Base-by-base conservation (phyloP, 192 early-diverging fungal genomes). In the Gigaspora rosea region DNA sequence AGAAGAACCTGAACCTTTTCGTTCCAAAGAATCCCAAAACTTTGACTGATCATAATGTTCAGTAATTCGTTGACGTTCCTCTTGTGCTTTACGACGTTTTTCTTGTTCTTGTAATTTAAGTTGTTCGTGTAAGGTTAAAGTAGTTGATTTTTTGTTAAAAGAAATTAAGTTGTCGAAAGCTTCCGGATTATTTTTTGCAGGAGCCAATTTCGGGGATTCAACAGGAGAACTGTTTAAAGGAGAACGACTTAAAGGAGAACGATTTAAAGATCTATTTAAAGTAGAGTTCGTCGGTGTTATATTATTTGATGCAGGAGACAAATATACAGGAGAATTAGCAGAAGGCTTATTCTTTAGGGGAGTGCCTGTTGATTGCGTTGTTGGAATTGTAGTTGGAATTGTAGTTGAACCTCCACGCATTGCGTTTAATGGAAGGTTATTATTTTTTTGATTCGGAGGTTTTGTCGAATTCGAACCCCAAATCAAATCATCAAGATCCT, bases 11-110 rank as follows among this genome's bases (percentile, higher is more conserved):
- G 47, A 52, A 35, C 69, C 18, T 20, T 66, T 66, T 48, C 36
- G 5, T 66, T 66, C 64, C n/a, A 66, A 66, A 11, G 64, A 66
- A 66, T 66, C 64, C 64, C 64, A 66, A 66, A 66, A 66, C 18
- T 66, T 32, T 20, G 64, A 20, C 41, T 66, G 64, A 48, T n/a
- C 36, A 66, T 66, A 66, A 66, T 66, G 64, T 46, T 66, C 36
- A 18, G 15, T 66, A 22, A 33, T 22, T 51, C 22, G 46, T 51
- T 51, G 47, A 32, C 52, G 35, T 16, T 54, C 71, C 57, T 72
- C 49, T 36, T 57, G n/a, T 73, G 11, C 8, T 73, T 73, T 58
- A 46, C 35, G 64, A n/a, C 36, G 15, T 58, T 73, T 35, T n/a
- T 54, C 32, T 73, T 73, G 71, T 10, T 73, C 50, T 46, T 41